Conservation (phyloP, 2,329 filamentous ascomycete species). For the Tolypocladium amazonense region DNA sequence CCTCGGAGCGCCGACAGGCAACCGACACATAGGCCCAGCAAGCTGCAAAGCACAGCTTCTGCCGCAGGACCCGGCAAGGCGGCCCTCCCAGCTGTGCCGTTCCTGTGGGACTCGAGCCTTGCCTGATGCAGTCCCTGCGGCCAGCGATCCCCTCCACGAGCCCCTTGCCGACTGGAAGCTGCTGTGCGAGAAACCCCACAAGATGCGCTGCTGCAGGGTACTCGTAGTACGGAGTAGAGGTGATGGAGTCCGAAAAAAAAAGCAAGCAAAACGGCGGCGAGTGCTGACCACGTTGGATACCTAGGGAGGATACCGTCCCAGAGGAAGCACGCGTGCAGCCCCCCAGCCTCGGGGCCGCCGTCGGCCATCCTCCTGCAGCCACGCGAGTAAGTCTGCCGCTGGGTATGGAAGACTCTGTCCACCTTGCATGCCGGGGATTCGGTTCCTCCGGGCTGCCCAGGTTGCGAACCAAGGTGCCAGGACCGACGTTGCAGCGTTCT, state of each 20-base stretch:
- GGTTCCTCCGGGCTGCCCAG: background rate
- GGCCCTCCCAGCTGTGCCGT: background rate
- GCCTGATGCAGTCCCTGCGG: background rate
- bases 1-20: background rate
- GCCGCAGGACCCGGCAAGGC: background rate
- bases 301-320: background rate
- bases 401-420: too few relatives aligned
- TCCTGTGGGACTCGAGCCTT: background rate
- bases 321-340: background rate
- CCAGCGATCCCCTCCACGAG: background rate
- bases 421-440: background rate
- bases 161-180: background rate
- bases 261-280: background rate
- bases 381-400: background rate
- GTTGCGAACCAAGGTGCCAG: background rate
- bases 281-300: background rate
- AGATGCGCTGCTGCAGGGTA: constrained; percentile 1
- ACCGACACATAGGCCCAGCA: background rate
- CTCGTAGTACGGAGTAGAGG: background rate
- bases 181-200: background rate
- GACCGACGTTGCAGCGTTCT: background rate
- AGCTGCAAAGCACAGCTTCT: background rate
- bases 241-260: background rate
- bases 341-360: background rate
- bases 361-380: background rate